A percentile compares a stretch with the other conserved stretches of the same genome.
Evolutionary conservation across 495 filamentous ascomycete species (phyloP).

Genomic region (Penicillium macrosclerotiorum): DNA sequence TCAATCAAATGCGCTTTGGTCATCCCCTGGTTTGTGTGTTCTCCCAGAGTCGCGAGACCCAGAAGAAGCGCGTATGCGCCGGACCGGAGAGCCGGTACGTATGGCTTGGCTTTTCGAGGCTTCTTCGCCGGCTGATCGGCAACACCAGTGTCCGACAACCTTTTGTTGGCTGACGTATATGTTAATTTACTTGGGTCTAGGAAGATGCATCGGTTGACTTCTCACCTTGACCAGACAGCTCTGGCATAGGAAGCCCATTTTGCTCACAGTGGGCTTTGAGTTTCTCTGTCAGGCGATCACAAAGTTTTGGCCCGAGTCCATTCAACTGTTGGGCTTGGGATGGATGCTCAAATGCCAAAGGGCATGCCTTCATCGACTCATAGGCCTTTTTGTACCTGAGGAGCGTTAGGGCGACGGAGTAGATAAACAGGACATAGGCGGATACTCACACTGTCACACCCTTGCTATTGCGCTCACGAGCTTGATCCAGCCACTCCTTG

Average conservation of each 20-base stretch:
- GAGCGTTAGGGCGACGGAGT: slow-evolving; percentile 12
- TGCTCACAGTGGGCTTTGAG: slow-evolving; percentile 63
- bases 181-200: neutral
- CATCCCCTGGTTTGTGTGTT: slow-evolving; percentile 54
- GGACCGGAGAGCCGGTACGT: slow-evolving; percentile 69
- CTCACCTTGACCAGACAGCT: slow-evolving; percentile 44
- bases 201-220: neutral
- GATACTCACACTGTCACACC: slow-evolving; percentile 55
- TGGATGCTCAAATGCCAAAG: slow-evolving; percentile 70
- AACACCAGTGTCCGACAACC: slow-evolving; percentile 43
- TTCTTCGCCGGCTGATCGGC: slow-evolving; percentile 57
- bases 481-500: slow-evolving; percentile 76
- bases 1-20: slow-evolving; percentile 69
- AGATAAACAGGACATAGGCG: neutral
- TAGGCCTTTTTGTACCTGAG: slow-evolving; percentile 74
- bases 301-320: slow-evolving; percentile 70
- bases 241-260: slow-evolving; percentile 70
- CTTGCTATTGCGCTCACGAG: slow-evolving; percentile 68
- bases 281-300: slow-evolving; percentile 67
- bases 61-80: slow-evolving; percentile 74
- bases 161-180: slow-evolving; percentile 29
- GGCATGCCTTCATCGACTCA: slow-evolving; percentile 76
- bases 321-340: slow-evolving; percentile 69
- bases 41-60: slow-evolving; percentile 59
- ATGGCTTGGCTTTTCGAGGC: slow-evolving; percentile 61